These are phyloP conservation scores for Phyllachora maydis DNA, from an alignment of 2,329 filamentous ascomycete genomes.

Conservation along the genomic window DNA sequence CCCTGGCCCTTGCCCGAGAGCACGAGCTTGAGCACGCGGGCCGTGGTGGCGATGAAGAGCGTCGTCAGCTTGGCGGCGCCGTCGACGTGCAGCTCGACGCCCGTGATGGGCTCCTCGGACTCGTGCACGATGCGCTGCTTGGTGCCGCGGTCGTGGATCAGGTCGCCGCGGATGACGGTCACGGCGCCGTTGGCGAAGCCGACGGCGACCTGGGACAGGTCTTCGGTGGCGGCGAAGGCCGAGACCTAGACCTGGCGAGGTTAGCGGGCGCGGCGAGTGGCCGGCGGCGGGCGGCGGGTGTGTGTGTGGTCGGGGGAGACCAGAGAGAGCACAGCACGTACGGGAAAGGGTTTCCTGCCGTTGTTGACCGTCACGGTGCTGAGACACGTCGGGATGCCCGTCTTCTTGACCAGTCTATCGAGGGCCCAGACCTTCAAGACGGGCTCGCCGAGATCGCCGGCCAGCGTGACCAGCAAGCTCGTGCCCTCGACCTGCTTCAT, in stretches of 20 bases:
- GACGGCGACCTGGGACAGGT: constrained; percentile 80
- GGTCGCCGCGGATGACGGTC: constrained; percentile 77
- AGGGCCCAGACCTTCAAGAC: constrained; percentile 94
- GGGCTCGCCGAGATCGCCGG: constrained; percentile 44
- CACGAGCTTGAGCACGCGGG: constrained; percentile 65
- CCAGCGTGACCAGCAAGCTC: constrained; percentile 64
- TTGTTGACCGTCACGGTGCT: constrained; percentile 77
- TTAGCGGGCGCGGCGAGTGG: too few relatives aligned
- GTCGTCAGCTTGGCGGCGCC: constrained; percentile 35
- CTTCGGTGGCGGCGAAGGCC: constrained; percentile 69
- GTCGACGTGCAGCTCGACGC: constrained; percentile 54
- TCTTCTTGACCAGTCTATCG: constrained; percentile 87
- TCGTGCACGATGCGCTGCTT: constrained; percentile 91
- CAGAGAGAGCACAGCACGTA: constrained; percentile 16
- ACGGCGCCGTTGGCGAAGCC: constrained; percentile 93
- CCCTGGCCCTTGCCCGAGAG: constrained; percentile 81
- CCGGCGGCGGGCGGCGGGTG: too few relatives aligned
- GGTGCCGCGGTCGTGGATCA: constrained; percentile 87
- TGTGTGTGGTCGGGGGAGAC: too few relatives aligned
- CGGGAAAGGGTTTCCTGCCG: constrained; percentile 81
- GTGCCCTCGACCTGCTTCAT: constrained; percentile 86
- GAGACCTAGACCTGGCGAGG: constrained; percentile 43
- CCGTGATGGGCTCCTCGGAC: constrained; percentile 88
- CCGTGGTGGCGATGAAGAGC: constrained; percentile 82
- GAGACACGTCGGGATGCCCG: constrained; percentile 68